Conservation (phyloP, 148 eudicot genomes). For the Heliamphora exappendiculata region DNA sequence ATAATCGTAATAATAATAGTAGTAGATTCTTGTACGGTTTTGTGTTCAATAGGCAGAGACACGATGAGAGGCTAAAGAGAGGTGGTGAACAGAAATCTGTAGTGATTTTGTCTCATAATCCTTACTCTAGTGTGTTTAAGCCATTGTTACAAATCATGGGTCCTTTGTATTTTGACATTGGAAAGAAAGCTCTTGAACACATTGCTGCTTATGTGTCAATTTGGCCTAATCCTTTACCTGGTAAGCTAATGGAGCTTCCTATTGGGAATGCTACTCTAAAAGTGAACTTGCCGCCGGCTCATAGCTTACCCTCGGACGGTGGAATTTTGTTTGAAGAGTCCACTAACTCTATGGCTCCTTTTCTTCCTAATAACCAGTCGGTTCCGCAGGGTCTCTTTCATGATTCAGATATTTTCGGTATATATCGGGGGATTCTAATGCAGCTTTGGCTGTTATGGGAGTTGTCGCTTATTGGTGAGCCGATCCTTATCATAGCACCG, state of each 20-base stretch:
- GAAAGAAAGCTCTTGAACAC: conserved; percentile 79
- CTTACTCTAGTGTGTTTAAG: conserved; percentile 81
- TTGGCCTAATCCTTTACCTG: conserved; percentile 83
- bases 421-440: conserved; percentile 71
- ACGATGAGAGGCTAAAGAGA: conserved; percentile 90
- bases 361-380: conserved; percentile 72
- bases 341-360: conserved; percentile 55
- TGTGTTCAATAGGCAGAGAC: conserved; percentile 96
- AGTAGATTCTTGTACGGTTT: conserved; percentile 65
- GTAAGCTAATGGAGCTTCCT: conserved; percentile 84
- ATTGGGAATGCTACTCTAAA: conserved; percentile 83
- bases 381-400: conserved; percentile 87
- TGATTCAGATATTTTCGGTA: conserved; percentile 90
- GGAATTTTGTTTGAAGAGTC: conserved; percentile 52
- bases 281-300: conserved; percentile 81
- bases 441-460: conserved; percentile 97
- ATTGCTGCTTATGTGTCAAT: conserved; percentile 75
- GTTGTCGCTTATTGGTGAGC: conserved; percentile 84
- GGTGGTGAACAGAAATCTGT: conserved; percentile 98
- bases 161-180: conserved; percentile 86
- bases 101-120: conserved; percentile 77
- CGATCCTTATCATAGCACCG: conserved; percentile 88
- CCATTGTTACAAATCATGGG: conserved; percentile 91
- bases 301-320: conserved; percentile 63
- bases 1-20: conserved; percentile 9